Evolutionary conservation across 306 rosid species (phyloP).

Genomic region (Pterocarpus macrocarpus): DNA sequence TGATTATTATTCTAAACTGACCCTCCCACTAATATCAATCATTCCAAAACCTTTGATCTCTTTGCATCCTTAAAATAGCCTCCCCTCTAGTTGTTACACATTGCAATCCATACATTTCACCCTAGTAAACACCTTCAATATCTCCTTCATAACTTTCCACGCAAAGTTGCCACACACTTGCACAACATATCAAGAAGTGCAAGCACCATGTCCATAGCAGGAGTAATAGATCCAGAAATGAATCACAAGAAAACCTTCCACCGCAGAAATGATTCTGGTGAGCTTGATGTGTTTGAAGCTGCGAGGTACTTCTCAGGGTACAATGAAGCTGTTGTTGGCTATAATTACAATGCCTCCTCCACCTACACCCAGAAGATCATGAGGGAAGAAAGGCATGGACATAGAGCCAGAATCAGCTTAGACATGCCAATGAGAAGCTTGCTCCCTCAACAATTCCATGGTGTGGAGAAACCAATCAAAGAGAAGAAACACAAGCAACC

Average conservation of each 20-base stretch:
- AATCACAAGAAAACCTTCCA: conserved; percentile 74
- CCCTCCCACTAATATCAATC: conserved; percentile 72
- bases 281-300: conserved; percentile 93
- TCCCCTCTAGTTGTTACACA: conserved; percentile 9
- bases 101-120: conserved; percentile 38
- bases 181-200: conserved; percentile 1
- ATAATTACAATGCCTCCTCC: conserved; percentile 36
- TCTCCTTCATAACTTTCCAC: conserved; percentile 22
- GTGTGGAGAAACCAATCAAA: conserved; percentile 65
- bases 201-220: conserved; percentile 74
- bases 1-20: conserved; percentile 62
- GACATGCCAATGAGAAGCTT: conserved; percentile 87
- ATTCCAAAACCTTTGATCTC: conserved; percentile 66
- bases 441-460: conserved; percentile 66
- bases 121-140: conserved; percentile 40
- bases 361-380: conserved; percentile 59
- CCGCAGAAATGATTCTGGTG: conserved; percentile 75
- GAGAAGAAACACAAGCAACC: conserved; percentile 90
- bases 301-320: conserved; percentile 90
- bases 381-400: conserved; percentile 64
- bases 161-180: conserved; percentile 1
- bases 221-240: conserved; percentile 65
- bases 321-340: conserved; percentile 64
- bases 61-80: conserved; percentile 59
- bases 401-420: conserved; percentile 82